Conservation (phyloP, 441 rosid species). For the Hypseocharis bilobata region DNA sequence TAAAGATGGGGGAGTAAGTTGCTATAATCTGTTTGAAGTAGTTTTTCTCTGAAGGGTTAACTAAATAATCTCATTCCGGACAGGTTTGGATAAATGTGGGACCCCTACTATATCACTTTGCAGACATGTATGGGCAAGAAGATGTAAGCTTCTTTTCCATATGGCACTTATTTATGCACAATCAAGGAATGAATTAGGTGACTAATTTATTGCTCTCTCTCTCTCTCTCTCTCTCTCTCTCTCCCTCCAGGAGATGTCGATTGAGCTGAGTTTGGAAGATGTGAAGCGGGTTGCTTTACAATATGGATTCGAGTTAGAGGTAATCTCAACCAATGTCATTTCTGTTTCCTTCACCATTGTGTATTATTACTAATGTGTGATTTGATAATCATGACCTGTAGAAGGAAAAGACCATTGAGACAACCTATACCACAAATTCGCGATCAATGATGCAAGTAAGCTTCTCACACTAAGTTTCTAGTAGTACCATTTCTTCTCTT, state of each 20-base stretch:
- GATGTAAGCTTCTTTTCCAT: slow-evolving; percentile 52
- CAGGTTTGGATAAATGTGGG: slow-evolving; percentile 98
- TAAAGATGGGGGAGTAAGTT: slow-evolving; percentile 85
- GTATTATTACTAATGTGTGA: slow-evolving; percentile 3
- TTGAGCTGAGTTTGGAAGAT: slow-evolving; percentile 89
- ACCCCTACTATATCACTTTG: slow-evolving; percentile 89
- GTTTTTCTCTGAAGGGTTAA: slow-evolving; percentile 8
- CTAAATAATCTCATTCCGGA: slow-evolving; percentile 15
- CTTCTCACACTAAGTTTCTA: slow-evolving; percentile 4
- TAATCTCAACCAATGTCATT: slow-evolving; percentile 18
- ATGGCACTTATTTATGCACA: slow-evolving; percentile 5
- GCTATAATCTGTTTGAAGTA: slow-evolving; percentile 16
- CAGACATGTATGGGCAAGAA: slow-evolving; percentile 67
- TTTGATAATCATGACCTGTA: slow-evolving; percentile 31
- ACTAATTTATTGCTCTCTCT: not conserved
- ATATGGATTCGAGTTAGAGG: slow-evolving; percentile 67
- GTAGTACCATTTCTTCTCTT: not conserved
- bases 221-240: slow-evolving; percentile 1
- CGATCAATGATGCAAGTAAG: slow-evolving; percentile 94
- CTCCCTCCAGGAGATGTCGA: slow-evolving; percentile 73
- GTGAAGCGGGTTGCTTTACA: slow-evolving; percentile 69
- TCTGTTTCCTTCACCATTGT: not conserved
- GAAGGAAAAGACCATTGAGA: slow-evolving; percentile 76
- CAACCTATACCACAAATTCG: slow-evolving; percentile 80
- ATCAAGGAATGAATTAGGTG: not conserved